These are phyloP conservation scores for Rhizopus sp. DNA, from an alignment of 371 early-diverging fungal species.

Conservation along the genomic window DNA sequence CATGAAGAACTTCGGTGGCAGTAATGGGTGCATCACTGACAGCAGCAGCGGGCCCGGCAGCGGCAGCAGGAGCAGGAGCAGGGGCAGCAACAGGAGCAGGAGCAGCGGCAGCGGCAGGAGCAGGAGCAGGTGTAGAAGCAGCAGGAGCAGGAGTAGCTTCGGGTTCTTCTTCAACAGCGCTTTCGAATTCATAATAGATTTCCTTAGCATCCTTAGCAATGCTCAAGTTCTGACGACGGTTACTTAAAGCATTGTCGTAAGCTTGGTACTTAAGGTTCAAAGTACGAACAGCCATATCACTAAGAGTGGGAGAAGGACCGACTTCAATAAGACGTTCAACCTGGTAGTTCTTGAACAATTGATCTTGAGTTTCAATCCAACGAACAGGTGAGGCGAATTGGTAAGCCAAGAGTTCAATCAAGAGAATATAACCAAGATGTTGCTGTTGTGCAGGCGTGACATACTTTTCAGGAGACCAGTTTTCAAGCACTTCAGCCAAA, in stretches of 20 bases:
- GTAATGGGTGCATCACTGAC: slow-evolving; percentile 77
- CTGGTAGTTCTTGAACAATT: slow-evolving; percentile 77
- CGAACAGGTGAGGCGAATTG: slow-evolving; percentile 94
- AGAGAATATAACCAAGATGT: slow-evolving; percentile 79
- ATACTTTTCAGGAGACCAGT: slow-evolving; percentile 78
- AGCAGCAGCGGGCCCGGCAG: slow-evolving; percentile 25
- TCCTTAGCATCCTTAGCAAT: slow-evolving; percentile 88
- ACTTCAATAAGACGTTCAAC: slow-evolving; percentile 91
- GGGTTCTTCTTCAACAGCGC: slow-evolving; percentile 45
- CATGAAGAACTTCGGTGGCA: slow-evolving; percentile 78
- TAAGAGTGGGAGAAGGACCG: slow-evolving; percentile 88
- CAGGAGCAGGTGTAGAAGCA: slow-evolving; percentile 47
- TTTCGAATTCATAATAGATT: slow-evolving; percentile 91
- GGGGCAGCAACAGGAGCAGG: slow-evolving; percentile 43
- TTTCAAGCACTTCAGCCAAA: slow-evolving; percentile 77
- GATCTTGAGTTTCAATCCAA: slow-evolving; percentile 98
- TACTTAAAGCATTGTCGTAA: slow-evolving; percentile 92
- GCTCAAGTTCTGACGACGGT: slow-evolving; percentile 85
- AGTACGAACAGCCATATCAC: slow-evolving; percentile 94
- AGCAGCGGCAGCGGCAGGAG: slow-evolving; percentile 55
- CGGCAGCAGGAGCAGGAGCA: slow-evolving; percentile 4
- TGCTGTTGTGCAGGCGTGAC: slow-evolving; percentile 80
- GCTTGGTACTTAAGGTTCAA: slow-evolving; percentile 96
- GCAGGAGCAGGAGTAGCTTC: slow-evolving; percentile 51
- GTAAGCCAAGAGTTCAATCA: slow-evolving; percentile 93